A percentile compares a stretch with the other conserved stretches of the same genome.
These are phyloP conservation scores for Xylaria scruposa DNA, from an alignment of 495 filamentous ascomycete species.

Conservation along the genomic window DNA sequence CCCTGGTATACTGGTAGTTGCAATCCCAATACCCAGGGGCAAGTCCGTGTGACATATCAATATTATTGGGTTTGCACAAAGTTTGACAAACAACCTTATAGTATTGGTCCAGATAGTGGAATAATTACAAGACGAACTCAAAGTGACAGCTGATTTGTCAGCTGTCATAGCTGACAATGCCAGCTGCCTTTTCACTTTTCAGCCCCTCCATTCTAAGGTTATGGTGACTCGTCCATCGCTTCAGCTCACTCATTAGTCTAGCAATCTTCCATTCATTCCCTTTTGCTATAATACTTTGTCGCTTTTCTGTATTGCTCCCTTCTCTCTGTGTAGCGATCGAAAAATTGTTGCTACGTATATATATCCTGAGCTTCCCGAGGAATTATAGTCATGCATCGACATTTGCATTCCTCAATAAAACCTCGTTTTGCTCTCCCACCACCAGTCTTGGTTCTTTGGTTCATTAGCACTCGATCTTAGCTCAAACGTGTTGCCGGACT, in stretches of 20 bases:
- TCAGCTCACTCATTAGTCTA: not conserved
- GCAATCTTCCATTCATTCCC: not conserved
- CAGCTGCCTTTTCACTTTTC: not conserved
- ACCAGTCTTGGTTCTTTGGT: constrained; percentile 3
- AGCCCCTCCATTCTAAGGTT: not conserved
- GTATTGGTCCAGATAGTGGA: too few relatives aligned
- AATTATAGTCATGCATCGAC: constrained; percentile 19
- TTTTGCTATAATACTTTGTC: constrained; percentile 6
- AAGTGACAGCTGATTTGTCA: not conserved
- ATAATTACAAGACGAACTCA: too few relatives aligned
- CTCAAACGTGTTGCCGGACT: not conserved
- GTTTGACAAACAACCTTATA: too few relatives aligned
- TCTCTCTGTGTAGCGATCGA: not conserved
- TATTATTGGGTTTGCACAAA: too few relatives aligned
- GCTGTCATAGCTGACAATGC: not conserved
- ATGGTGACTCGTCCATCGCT: not conserved
- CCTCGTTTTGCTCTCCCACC: constrained; percentile 14
- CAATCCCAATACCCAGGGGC: too few relatives aligned
- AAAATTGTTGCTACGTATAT: not conserved
- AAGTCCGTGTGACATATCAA: too few relatives aligned
- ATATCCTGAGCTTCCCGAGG: not conserved
- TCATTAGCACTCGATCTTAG: not conserved
- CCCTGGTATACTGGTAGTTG: too few relatives aligned
- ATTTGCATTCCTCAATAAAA: constrained; percentile 8
- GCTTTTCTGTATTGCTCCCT: not conserved